phyloP scores from a whole-genome alignment of 768 basidiomycete genomes.

The button mushroom (Agaricus bisporus) region DNA sequence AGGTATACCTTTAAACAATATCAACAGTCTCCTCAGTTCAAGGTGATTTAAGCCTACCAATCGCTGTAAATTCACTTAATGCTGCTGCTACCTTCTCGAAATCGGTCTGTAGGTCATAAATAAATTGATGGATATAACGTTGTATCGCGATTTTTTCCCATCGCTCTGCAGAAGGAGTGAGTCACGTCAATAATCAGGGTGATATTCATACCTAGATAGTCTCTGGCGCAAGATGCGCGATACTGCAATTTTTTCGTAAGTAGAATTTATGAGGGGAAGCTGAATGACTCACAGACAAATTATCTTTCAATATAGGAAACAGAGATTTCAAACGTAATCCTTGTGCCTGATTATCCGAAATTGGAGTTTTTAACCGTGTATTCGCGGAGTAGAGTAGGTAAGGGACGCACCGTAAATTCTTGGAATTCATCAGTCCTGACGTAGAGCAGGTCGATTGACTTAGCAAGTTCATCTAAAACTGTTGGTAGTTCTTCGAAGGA shows the following conservation, averaged over 20 bases:
- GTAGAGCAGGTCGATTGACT: not conserved
- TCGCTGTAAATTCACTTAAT: not conserved
- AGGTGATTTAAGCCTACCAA: not conserved
- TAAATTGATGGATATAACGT: constrained; percentile 5
- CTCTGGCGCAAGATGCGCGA: not conserved
- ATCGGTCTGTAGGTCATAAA: not conserved
- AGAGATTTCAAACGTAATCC: too few species aligned
- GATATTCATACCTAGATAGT: not conserved
- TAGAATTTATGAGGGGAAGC: too few species aligned
- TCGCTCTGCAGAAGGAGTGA: not conserved
- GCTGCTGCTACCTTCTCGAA: not conserved
- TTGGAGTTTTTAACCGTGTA: too few species aligned
- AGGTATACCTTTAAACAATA: not conserved
- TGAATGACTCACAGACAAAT: too few species aligned
- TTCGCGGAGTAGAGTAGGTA: too few species aligned
- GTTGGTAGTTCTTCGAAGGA: not conserved
- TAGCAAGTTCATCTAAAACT: constrained; percentile 1
- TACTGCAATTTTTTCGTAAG: not conserved
- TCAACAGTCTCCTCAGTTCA: not conserved
- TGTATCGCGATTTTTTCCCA: not conserved
- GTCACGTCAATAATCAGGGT: not conserved
- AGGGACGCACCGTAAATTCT: not conserved
- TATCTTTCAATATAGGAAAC: too few species aligned
- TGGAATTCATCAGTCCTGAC: not conserved
- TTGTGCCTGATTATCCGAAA: too few species aligned